These are phyloP conservation scores for Volvox africanus DNA, from an alignment of 139 green algal species.

Conservation along the genomic window DNA sequence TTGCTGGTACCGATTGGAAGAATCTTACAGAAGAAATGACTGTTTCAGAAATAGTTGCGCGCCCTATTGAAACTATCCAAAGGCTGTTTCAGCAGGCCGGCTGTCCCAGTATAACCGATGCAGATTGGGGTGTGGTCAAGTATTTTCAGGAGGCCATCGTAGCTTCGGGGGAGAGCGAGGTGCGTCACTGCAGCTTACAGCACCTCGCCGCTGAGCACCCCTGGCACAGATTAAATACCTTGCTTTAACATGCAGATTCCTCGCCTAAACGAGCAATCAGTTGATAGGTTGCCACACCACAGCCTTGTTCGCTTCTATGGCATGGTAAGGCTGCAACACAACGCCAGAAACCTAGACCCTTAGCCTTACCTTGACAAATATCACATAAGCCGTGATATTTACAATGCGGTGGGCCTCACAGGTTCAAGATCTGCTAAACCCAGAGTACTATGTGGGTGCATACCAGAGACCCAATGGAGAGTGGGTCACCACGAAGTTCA, in stretches of 20 bases:
- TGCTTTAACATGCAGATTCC: constrained; percentile 61
- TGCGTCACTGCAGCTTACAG: background rate
- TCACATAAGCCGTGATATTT: background rate
- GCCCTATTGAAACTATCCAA: constrained; percentile 9
- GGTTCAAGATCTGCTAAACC: constrained; percentile 81
- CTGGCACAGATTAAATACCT: too few relatives aligned
- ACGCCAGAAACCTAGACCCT: too few relatives aligned
- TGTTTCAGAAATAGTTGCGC: constrained; percentile 18
- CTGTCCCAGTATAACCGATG: background rate
- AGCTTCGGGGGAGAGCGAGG: background rate
- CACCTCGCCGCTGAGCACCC: background rate
- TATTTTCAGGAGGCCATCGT: background rate
- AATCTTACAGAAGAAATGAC: constrained; percentile 5
- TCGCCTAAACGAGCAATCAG: constrained; percentile 44
- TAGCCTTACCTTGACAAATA: too few relatives aligned
- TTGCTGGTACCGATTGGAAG: too few relatives aligned
- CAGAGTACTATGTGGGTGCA: constrained; percentile 77
- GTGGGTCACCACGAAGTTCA: constrained; percentile 65
- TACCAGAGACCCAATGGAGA: constrained; percentile 51
- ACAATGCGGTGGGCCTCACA: constrained; percentile 20
- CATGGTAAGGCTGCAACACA: constrained; percentile 67
- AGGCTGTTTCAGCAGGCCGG: constrained; percentile 10
- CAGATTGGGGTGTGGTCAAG: constrained; percentile 8
- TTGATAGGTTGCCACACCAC: constrained; percentile 66
- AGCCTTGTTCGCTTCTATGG: constrained; percentile 74